Base-by-base conservation (phyloP, 2,329 filamentous ascomycete genomes). In the Eutypa lata region DNA sequence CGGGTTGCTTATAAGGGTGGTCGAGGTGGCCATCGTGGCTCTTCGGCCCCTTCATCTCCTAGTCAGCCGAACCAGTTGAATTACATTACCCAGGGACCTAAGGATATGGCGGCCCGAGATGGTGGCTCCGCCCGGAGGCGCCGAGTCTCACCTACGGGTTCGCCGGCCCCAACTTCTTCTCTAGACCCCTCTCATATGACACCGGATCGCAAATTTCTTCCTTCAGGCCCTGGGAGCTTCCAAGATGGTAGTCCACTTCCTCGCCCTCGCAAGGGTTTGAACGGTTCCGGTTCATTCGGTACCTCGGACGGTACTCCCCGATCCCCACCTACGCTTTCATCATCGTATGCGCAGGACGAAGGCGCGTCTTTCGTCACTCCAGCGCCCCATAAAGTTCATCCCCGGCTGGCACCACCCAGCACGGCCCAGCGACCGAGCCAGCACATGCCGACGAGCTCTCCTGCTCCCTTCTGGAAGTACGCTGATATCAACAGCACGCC, bases 381-480 rank as follows among this genome's bases (percentile, higher is more conserved):
- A 1, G 86, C 89, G 8, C 88, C 89, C 7, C 84, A 84, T 44
- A 82, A 86, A 48, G 84, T 90, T 55, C 84, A 89, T 56, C 89
- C 90, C 28, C 83, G 82, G 60, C 79, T 93, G 40, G 89, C 87
- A 1, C 90, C 90, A 28, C 89, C 90, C 0, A 91, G 88, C 63
- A 93, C 90, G 6, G 84, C 88, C 5, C 88, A 92, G 66, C 79
- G 89, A 51, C 90, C 90, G 10, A 92, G 88, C 65, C 88, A 91
- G 64, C 90, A 91, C 68, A 91, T 93, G 82, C 89, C 90, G 33
- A 91, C 90, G 45, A 91, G 87, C 61, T 91, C 88, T 31, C 90
- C 90, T 0, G 90, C 90, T 1, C 89, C 90, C 0, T 94, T 95
- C 70, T 95, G 90, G 90, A 91, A 90, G 68, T 94, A 89, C 69